Evolutionary conservation across 805 yeast species (phyloP).

Genomic region (Teunomyces barrocoloradensis): DNA sequence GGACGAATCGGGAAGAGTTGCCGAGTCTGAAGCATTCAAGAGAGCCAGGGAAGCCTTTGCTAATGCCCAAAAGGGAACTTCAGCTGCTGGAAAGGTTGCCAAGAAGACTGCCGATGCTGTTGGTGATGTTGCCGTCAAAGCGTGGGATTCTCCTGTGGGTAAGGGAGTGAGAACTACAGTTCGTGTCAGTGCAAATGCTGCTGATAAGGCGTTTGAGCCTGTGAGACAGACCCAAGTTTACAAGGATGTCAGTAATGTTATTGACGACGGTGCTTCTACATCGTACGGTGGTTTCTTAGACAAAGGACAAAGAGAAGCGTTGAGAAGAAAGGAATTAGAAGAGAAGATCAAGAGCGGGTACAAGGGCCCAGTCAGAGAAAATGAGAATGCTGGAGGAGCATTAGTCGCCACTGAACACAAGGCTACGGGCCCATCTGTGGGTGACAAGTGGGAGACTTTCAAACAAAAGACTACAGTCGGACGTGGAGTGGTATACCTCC

Average conservation of each 20-base stretch:
- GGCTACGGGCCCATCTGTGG: constrained; percentile 64
- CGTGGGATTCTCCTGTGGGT: constrained; percentile 96
- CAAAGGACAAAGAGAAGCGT: constrained; percentile 73
- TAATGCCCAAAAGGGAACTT: constrained; percentile 68
- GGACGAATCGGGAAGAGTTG: constrained; percentile 92
- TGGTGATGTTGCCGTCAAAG: constrained; percentile 83
- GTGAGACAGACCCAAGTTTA: constrained; percentile 87
- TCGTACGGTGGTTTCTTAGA: constrained; percentile 90
- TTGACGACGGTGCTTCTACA: constrained; percentile 87
- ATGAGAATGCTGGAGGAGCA: constrained; percentile 80
- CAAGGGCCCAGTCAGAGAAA: constrained; percentile 66
- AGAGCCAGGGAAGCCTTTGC: constrained; percentile 91
- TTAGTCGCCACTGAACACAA: constrained; percentile 80
- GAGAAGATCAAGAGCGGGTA: constrained; percentile 57
- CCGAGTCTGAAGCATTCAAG: constrained; percentile 91
- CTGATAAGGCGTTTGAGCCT: constrained; percentile 91
- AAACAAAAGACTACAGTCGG: constrained; percentile 70
- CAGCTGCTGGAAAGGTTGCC: constrained; percentile 71
- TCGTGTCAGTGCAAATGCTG: constrained; percentile 74
- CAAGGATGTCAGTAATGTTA: constrained; percentile 82
- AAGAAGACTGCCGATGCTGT: constrained; percentile 91
- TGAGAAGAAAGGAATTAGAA: constrained; percentile 55
- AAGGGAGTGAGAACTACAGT: constrained; percentile 84
- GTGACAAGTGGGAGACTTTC: constrained; percentile 64
- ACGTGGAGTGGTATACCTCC: constrained; percentile 55